phyloP scores from a whole-genome alignment of 1,284 basidiomycete species.

The Malassezia furfur region DNA sequence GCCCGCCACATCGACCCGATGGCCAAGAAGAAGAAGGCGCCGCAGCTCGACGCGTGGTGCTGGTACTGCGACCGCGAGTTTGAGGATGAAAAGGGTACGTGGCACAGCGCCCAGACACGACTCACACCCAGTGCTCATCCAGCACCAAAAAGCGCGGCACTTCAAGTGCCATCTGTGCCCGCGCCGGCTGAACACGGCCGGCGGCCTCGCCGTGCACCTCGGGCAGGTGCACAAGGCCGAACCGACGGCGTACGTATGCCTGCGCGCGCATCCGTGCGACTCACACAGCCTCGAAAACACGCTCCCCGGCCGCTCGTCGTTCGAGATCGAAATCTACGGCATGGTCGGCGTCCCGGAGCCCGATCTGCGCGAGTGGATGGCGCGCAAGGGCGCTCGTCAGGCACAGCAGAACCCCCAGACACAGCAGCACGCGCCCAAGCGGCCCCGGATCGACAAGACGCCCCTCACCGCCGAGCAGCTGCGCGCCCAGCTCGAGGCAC shows the following conservation, averaged over 20 bases:
- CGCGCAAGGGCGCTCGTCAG: conserved; percentile 54
- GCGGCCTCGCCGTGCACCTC: conserved; percentile 94
- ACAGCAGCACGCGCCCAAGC: conserved; percentile 57
- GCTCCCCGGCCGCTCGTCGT: conserved; percentile 86
- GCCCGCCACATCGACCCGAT: conserved; percentile 19
- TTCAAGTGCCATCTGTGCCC: conserved; percentile 97
- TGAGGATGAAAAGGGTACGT: conserved; percentile 44
- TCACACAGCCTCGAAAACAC: conserved; percentile 77
- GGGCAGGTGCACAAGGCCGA: conserved; percentile 98
- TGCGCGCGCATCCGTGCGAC: conserved; percentile 46
- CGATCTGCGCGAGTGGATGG: conserved; percentile 84
- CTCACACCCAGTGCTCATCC: conserved; percentile 68
- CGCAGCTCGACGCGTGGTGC: conserved; percentile 62
- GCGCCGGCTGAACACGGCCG: conserved; percentile 86
- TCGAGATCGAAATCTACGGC: conserved; percentile 97
- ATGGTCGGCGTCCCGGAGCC: conserved; percentile 96
- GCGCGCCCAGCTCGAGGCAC: conserved; percentile 71
- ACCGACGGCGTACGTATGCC: conserved; percentile 71
- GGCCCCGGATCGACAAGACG: conserved; percentile 72
- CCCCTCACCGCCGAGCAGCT: conserved; percentile 64
- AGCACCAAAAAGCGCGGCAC: conserved; percentile 98
- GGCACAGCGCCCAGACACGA: background rate
- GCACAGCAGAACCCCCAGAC: conserved; percentile 15
- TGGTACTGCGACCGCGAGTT: conserved; percentile 79
- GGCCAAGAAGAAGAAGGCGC: conserved; percentile 46